Base-by-base conservation (phyloP, 2,329 filamentous ascomycete genomes). In the Tolypocladium inflatum region DNA sequence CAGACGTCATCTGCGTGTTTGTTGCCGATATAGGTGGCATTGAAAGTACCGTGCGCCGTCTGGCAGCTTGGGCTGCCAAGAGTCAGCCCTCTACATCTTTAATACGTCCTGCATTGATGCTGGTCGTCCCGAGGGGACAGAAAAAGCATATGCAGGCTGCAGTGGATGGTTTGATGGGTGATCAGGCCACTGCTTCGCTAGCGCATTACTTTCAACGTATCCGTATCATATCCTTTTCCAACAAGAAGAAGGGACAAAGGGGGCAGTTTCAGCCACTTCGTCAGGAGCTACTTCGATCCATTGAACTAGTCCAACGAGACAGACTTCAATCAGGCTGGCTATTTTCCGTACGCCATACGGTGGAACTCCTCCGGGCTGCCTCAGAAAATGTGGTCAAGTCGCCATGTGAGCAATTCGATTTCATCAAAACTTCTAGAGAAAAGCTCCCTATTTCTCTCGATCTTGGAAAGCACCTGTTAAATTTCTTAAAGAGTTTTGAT, bases 1-100 rank as follows among this genome's bases (percentile, higher is more conserved):
- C 43, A 9, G 57, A 58, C 55, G 54, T 58, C 21, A 23, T 55
- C 35, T 58, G 57, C 33, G 17, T 58, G n/a, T 58, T 58, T 43
- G 53, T 52, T 23, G 43, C 54, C 51, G 57, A 58, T 26, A 55
- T 58, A 19, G 57, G 57, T 8, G 57, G 57, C 17, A 54, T 52
- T n/a, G 50, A 58, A 15, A 33, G 21, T 23, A 42, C 54, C 21
- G 39, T 56, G n/a, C 54, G 39, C 23, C 57, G 33, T 30, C 37
- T 58, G 26, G n/a, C 53, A 21, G 4, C 54, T 30, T 58, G 57
- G 57, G 48, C 23, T 30, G 43, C 41, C 26, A 51, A 51, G n/a
- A 26, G 35, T 23, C 50, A 23, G 45, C 48, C 45, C 37, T 52
- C 57, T 13, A 53, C 35, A 23, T 41, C 37, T 38, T 23, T 4